Conservation (phyloP, 352 stramenopile genomes). For the Phytophthora pluvialis region DNA sequence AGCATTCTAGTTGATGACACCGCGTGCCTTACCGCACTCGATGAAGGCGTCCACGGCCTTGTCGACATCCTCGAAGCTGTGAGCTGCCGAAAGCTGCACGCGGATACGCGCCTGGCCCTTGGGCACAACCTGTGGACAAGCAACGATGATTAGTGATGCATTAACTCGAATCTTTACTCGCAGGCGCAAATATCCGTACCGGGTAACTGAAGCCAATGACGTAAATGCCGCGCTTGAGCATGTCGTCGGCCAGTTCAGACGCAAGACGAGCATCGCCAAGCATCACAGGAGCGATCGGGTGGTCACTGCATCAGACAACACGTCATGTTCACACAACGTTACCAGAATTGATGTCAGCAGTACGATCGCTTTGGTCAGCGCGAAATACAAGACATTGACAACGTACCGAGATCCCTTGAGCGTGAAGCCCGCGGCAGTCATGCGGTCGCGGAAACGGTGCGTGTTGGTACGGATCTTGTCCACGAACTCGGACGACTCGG, state of each 20-base stretch:
- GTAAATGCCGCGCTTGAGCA: constrained; percentile 94
- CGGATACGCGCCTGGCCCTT: constrained; percentile 93
- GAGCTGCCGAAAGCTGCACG: constrained; percentile 92
- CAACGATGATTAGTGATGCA: background rate
- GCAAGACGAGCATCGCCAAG: constrained; percentile 91
- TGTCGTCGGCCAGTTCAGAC: constrained; percentile 90
- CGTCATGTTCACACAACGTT: constrained; percentile 4
- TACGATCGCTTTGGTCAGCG: background rate
- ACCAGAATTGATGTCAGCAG: constrained; percentile 10
- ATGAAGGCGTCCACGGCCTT: constrained; percentile 93
- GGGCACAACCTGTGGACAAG: constrained; percentile 77
- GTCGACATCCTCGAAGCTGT: constrained; percentile 93
- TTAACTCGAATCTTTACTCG: background rate
- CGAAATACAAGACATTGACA: background rate
- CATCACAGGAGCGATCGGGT: constrained; percentile 93
- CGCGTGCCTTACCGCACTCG: constrained; percentile 84
- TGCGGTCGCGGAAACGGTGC: constrained; percentile 91
- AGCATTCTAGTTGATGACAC: constrained; percentile 59
- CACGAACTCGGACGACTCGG: constrained; percentile 80
- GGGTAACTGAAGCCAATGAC: constrained; percentile 96
- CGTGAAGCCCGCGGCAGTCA: constrained; percentile 91
- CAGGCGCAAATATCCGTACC: constrained; percentile 43
- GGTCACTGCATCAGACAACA: constrained; percentile 55
- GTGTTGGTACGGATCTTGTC: constrained; percentile 91
- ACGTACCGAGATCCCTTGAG: constrained; percentile 82